Evolutionary conservation across 192 early-diverging fungal genomes (phyloP), one percentile per base, ranked within the genome.

Genomic region (Coemansia sp.): DNA sequence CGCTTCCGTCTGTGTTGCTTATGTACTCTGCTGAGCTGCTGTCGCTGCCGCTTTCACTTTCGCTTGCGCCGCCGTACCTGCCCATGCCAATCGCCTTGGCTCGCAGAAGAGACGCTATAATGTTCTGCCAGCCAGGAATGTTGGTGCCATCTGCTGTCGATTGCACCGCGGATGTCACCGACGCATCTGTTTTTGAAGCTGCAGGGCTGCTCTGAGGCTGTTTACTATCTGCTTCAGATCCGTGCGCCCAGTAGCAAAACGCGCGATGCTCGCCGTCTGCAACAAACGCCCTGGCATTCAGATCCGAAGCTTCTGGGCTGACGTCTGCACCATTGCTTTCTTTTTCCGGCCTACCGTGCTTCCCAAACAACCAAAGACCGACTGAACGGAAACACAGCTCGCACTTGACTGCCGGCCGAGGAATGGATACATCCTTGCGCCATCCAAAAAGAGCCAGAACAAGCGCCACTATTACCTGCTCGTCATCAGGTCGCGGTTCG

Each of bases 181-280:
- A 20, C 18, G 10, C 20, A 6, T 28, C 34, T 59, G 16, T 20
- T 59, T 31, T 36, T 2, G 34, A 32, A 11, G 6, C 5, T 52
- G 29, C 12, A 11, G 5, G 12, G 12, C 5, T 45, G 42, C 42
- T 45, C 42, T 14, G 42, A 2, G 42, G 3, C 42, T 45, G 42
- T 45, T 45, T 45, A 14, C 42, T 12, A 11, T 54, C 61, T 18
- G 56, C 48, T 14, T 60, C 59, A 3, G 66, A 42, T 3, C 75
- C 72, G 25, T 71, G 56, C 5, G 58, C 64, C 83, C 83, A 84
- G 63, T 80, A 84, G 75, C 83, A 84, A 56, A 78, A 84, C 8
- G 72, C 20, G 10, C 83, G 63, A 38, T 84, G 83, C 57, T 84
- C 83, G 17, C 60, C 58, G 4, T 61, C 66, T 22, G 55, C 75